Evolutionary conservation across 2,329 filamentous ascomycete genomes (phyloP), one percentile per base, ranked within the genome.

Genomic region (Ceratocystis diversiconidia): DNA sequence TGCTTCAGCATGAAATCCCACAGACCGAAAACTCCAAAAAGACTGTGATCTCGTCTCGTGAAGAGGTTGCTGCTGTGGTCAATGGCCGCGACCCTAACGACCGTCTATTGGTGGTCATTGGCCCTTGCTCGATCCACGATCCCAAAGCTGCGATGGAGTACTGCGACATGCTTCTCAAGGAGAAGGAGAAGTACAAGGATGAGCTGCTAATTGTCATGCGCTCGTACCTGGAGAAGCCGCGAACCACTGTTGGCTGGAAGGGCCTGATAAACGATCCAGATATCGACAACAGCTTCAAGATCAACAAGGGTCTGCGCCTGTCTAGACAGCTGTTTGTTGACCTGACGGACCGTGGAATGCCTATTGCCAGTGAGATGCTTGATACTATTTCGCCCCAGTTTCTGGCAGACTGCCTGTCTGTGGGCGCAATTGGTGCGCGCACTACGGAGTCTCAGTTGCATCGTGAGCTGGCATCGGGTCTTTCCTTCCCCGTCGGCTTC

Each of bases 361-460:
- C 94, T 36, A 86, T 99, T 72, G 94, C 94, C 55, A 92, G 87
- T 74, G 94, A 99, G 79, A 96, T 99, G 90, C 81, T 99, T 68
- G 94, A 99, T 75, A 97, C 94, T 64, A 96, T 97, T 74, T 95
- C 90, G 36, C 94, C 94, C 0, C 94, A 99, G 81, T 99, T 95
- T 82, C 79, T 96, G 62, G 91, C 92, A 63, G 94, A 99, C 76
- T 77, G 95, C 72, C 82, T 97, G 70, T 95, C 90, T 46, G 86
- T 96, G 12, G 94, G 94, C 66, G 94, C 94, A 32, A 87, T 99
- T 70, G 94, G 94, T 66, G 94, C 94, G n/a, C 84, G 94, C 68
- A 99, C 94, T 22, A 97, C 94, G 1, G 94, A 99, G 79, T 92
- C 87, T 63, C 94, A 99, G 79, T 82, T 97, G 69, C 94, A 99